phyloP scores from a whole-genome alignment of 345 rosid genomes.

The Hibiscus trionum region DNA sequence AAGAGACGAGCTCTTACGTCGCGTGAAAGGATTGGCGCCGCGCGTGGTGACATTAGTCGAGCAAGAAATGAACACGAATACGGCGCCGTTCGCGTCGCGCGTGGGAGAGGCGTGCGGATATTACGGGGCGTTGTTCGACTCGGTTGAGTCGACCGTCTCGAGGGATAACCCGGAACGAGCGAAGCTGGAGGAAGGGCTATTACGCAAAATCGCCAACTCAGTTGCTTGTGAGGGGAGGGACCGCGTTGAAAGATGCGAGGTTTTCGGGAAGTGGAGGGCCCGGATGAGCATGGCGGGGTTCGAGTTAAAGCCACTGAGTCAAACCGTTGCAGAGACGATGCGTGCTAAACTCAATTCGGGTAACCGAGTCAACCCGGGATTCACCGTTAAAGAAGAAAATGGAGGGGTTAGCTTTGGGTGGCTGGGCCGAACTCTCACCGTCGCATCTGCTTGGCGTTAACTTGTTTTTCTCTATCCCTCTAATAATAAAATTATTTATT shows the following conservation, averaged over 20 bases:
- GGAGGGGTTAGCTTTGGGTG: background rate
- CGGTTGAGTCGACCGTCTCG: background rate
- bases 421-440: slow-evolving; percentile 1
- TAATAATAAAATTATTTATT: background rate
- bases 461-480: background rate
- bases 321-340: background rate
- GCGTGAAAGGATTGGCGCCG: slow-evolving; percentile 66
- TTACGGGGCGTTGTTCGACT: background rate
- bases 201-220: background rate
- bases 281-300: slow-evolving; percentile 1
- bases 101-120: slow-evolving; percentile 13
- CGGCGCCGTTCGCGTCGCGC: slow-evolving; percentile 60
- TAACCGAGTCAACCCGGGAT: background rate
- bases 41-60: slow-evolving; percentile 73
- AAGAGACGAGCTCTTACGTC: slow-evolving; percentile 82
- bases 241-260: background rate
- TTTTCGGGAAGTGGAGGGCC: background rate
- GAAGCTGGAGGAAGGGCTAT: background rate
- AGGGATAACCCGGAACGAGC: background rate
- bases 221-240: slow-evolving; percentile 1
- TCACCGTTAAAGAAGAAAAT: slow-evolving; percentile 3
- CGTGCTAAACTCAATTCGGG: background rate
- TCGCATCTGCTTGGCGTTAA: slow-evolving; percentile 3
- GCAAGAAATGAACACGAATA: slow-evolving; percentile 60
- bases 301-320: slow-evolving; percentile 2